phyloP scores from a whole-genome alignment of 2,329 filamentous ascomycete species.

The Hirsutella thompsonii region DNA sequence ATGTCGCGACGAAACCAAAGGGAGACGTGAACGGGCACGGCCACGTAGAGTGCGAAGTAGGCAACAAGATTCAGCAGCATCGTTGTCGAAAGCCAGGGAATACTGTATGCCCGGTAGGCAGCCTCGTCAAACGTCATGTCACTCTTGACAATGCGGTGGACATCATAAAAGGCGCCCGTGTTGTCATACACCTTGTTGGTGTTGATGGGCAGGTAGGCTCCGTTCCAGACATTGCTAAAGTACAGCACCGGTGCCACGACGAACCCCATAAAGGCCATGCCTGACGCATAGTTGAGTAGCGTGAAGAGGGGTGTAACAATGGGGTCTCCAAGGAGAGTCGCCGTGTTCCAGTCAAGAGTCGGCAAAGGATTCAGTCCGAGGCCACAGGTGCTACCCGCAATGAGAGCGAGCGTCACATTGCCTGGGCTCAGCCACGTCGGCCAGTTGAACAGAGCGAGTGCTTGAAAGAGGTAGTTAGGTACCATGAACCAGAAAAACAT shows the following conservation, averaged over 20 bases:
- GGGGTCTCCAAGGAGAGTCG: constrained; percentile 14
- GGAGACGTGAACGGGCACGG: constrained; percentile 15
- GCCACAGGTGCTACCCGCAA: constrained; percentile 22
- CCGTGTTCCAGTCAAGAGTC: constrained; percentile 28
- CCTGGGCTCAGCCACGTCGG: constrained; percentile 34
- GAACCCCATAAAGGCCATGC: constrained; percentile 37
- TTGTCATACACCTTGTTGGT: constrained; percentile 44
- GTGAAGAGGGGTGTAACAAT: constrained; percentile 17
- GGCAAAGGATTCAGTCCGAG: constrained; percentile 24
- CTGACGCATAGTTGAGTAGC: constrained; percentile 13
- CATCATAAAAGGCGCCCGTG: constrained; percentile 35
- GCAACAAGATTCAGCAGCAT: constrained; percentile 22
- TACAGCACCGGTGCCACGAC: constrained; percentile 34
- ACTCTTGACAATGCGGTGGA: constrained; percentile 34
- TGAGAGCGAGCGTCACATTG: constrained; percentile 19
- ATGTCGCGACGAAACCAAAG: constrained; percentile 19
- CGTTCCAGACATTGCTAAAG: constrained; percentile 31
- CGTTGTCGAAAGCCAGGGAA: constrained; percentile 36
- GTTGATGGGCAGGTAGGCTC: constrained; percentile 42
- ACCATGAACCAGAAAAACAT: constrained; percentile 42
- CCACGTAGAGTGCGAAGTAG: constrained; percentile 16
- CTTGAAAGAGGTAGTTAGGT: constrained; percentile 34
- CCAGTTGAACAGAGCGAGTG: constrained; percentile 33
- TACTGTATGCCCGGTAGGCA: constrained; percentile 37
- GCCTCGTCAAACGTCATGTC: constrained; percentile 35